Evolutionary conservation across 2,329 filamentous ascomycete species (phyloP).

Genomic region (Colletotrichum sublineola): DNA sequence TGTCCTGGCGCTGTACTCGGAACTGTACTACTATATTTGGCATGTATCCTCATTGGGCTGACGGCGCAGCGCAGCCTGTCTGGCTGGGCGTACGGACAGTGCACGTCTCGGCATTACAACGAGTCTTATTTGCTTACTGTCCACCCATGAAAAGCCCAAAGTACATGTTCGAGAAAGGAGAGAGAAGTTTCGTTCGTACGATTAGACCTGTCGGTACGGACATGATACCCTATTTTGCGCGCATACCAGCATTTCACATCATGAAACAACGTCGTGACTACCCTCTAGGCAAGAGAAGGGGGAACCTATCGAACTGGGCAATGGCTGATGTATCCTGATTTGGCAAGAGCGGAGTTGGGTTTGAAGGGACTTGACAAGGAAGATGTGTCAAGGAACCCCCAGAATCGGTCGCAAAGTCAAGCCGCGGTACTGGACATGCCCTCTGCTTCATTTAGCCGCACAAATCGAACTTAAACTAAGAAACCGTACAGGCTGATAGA

Average conservation of each 20-base stretch:
- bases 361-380: background rate
- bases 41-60: conserved; percentile 23
- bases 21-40: conserved; percentile 32
- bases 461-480: background rate
- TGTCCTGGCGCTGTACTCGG: conserved; percentile 22
- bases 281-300: background rate
- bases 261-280: conserved; percentile 8
- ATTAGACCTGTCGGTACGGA: conserved; percentile 25
- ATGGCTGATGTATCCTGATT: conserved; percentile 1
- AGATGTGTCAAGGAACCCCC: conserved; percentile 3
- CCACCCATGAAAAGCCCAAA: conserved; percentile 1
- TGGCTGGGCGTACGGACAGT: conserved; percentile 20
- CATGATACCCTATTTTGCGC: conserved; percentile 31
- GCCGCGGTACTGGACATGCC: conserved; percentile 2
- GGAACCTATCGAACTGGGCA: background rate
- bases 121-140: conserved; percentile 23
- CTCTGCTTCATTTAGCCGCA: conserved; percentile 23
- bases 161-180: conserved; percentile 28
- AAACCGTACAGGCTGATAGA: background rate
- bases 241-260: background rate
- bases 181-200: conserved; percentile 19
- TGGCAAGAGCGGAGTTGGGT: background rate
- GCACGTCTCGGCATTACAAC: conserved; percentile 15
- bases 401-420: conserved; percentile 29
- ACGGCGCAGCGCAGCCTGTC: conserved; percentile 7